These are phyloP conservation scores for Pseudonitzschia pungens DNA, from an alignment of 108 stramenopile species.

Conservation along the genomic window DNA sequence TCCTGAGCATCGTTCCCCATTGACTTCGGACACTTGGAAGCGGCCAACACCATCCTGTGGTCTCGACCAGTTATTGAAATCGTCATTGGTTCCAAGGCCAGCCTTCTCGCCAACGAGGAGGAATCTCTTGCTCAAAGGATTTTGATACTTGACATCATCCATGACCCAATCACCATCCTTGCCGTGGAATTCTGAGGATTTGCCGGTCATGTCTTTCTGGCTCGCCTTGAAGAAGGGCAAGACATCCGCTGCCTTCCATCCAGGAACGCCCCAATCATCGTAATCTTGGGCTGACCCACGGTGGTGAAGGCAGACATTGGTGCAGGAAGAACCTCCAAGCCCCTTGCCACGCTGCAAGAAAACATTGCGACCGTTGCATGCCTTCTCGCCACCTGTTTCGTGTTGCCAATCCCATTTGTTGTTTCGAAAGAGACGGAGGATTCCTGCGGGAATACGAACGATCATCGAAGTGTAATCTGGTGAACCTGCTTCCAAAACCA, in stretches of 20 bases:
- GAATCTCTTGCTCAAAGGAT: constrained; percentile 35
- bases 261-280: constrained; percentile 39
- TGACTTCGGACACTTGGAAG: constrained; percentile 49
- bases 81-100: constrained; percentile 39
- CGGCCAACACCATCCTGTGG: constrained; percentile 60
- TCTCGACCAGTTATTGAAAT: constrained; percentile 31
- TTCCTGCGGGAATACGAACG: constrained; percentile 37
- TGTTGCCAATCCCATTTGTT: constrained; percentile 17
- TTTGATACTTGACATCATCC: constrained; percentile 30
- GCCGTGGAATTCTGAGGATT: constrained; percentile 23
- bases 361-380: constrained; percentile 55
- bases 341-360: constrained; percentile 47
- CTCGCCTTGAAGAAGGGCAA: constrained; percentile 44
- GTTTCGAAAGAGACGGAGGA: constrained; percentile 19
- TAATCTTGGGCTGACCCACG: constrained; percentile 48
- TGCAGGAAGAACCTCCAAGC: constrained; percentile 47
- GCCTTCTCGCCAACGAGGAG: constrained; percentile 38
- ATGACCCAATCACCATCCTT: constrained; percentile 41
- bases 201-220: constrained; percentile 24
- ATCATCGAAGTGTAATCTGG: constrained; percentile 38
- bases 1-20: constrained; percentile 50
- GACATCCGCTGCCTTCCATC: constrained; percentile 39
- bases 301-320: constrained; percentile 48
- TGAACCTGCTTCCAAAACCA: constrained; percentile 35
- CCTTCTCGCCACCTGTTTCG: constrained; percentile 12